Evolutionary conservation across 176 grass and related monocot genomes (phyloP).

Genomic region (Oryza punctata): DNA sequence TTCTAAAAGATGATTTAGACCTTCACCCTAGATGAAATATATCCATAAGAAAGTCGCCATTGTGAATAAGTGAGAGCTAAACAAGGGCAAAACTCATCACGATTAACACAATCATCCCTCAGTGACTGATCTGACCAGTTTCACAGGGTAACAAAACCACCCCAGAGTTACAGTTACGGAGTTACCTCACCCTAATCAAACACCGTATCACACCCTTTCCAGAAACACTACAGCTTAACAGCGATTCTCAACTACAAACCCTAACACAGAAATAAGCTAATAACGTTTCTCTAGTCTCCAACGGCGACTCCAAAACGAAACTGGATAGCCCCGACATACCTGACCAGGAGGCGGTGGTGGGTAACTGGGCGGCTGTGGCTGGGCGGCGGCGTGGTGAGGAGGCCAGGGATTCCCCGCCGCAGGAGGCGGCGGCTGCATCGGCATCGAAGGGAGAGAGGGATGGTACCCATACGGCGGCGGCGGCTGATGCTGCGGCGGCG

Average conservation of each 20-base stretch:
- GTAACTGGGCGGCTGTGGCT: conserved; percentile 36
- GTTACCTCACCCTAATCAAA: not conserved
- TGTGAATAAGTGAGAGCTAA: not conserved
- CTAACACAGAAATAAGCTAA: conserved; percentile 22
- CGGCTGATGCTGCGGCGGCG: conserved; percentile 2
- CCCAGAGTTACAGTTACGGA: not conserved
- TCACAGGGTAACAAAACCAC: not conserved
- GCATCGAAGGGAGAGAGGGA: conserved; percentile 31
- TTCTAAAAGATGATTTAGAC: not conserved
- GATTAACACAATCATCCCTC: not conserved
- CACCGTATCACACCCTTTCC: not conserved
- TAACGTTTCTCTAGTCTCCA: not conserved
- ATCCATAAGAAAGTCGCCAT: not conserved
- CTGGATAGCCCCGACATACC: conserved; percentile 22
- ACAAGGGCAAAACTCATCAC: not conserved
- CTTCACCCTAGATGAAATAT: not conserved
- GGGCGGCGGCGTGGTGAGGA: conserved; percentile 30
- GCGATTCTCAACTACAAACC: not conserved
- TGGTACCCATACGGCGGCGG: conserved; percentile 52
- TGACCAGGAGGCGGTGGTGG: conserved; percentile 50
- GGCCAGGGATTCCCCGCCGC: conserved; percentile 44
- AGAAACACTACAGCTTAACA: conserved; percentile 13
- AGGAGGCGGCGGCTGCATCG: conserved; percentile 15
- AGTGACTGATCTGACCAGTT: not conserved
- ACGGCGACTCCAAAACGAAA: not conserved